Base-by-base conservation (phyloP, 805 yeast genomes). In the Kodamaea lidongshanica region DNA sequence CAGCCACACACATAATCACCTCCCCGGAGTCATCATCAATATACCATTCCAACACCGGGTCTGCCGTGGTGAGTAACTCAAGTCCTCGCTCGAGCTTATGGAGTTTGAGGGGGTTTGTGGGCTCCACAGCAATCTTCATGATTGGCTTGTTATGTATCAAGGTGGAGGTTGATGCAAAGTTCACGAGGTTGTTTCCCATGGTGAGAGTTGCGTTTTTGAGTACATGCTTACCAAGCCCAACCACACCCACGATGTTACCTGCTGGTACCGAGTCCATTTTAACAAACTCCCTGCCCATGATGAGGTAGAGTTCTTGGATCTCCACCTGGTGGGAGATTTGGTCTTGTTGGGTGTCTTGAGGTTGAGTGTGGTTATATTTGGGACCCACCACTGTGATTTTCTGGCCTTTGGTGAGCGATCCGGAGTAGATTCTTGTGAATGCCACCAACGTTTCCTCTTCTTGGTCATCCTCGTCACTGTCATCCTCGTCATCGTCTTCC, bases 111-210 rank as follows among this genome's bases (percentile, higher is more conserved):
- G 95, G 95, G 44, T 86, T 82, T 4, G 73, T 79, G 1, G 99
- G 96, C 51, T 92, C 99, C n/a, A 92, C 64, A 0, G 98, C 96
- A 18, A 92, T 95, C 41, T 87, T 76, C 43, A 92, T 85, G 50
- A 92, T 89, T 1, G 98, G 98, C 18, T 86, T 83, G n/a, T 82
- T 74, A 41, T 64, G 69, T 28, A 61, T 61, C 40, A 64, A 56
- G 1, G 65, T 54, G 1, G 67, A 56, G 10, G 80, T 72, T 1
- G 67, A 48, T 0, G 69, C 64, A 32, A 77, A 57, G 33, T 77
- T 80, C 12, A 86, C 65, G 41, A 85, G 81, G 23, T 87, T 88
- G 4, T 70, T 60, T 2, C 69, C 52, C 2, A 68, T 71, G 0
- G 74, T 66, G 28, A 86, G 52, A 0, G 98, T 88, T 29, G 95